Evolutionary conservation across 148 eudicot genomes (phyloP).

Genomic region (Rhododendron kiyosumense): DNA sequence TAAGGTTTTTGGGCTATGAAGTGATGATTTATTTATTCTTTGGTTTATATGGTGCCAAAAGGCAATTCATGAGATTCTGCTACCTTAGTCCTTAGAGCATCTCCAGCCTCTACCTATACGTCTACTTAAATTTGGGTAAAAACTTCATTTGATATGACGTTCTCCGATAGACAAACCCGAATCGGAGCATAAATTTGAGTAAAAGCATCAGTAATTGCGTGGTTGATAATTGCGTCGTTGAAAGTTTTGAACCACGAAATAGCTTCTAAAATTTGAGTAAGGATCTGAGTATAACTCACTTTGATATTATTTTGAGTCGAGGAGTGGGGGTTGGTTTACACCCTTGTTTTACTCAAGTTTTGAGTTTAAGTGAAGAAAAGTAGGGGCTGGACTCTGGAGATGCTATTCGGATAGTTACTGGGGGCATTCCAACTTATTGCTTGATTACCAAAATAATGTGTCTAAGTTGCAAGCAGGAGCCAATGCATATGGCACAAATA

Average conservation of each 20-base stretch:
- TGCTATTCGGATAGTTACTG: neutral
- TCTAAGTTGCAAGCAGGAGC: neutral
- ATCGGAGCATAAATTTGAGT: neutral
- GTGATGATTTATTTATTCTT: neutral
- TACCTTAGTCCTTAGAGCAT: neutral
- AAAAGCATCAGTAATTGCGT: neutral
- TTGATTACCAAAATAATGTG: neutral
- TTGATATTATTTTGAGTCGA: too few species aligned
- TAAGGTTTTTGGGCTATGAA: too few species aligned
- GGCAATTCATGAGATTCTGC: neutral
- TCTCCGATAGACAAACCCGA: neutral
- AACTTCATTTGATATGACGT: neutral
- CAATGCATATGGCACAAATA: neutral
- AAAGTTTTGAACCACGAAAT: too few species aligned
- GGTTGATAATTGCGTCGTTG: too few species aligned
- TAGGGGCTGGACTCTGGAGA: neutral
- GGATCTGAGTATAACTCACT: too few species aligned
- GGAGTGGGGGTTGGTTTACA: too few species aligned
- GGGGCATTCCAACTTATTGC: neutral
- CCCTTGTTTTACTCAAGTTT: neutral
- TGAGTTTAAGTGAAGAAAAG: neutral
- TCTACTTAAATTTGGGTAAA: neutral
- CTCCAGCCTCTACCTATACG: too few species aligned
- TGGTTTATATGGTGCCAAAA: neutral
- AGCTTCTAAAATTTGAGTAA: too few species aligned